A percentile compares a stretch with the other conserved stretches of the same genome.
Conservation (phyloP, 768 basidiomycete genomes). For the Dioszegia aurantiaca region DNA sequence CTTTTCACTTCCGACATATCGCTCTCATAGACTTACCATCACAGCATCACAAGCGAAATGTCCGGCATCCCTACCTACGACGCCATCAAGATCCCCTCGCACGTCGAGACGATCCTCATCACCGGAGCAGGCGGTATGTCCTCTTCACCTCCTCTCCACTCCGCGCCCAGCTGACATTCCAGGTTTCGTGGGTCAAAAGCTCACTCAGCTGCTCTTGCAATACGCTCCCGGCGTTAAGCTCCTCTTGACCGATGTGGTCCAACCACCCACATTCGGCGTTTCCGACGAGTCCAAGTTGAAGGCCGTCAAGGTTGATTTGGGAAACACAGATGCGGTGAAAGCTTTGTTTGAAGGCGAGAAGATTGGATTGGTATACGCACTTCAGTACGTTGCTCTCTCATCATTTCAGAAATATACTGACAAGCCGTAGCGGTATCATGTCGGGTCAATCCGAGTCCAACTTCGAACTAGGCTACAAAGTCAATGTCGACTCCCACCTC, state of each 20-base stretch:
- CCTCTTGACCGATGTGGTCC: slow-evolving; percentile 49
- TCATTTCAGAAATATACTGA: slow-evolving; percentile 6
- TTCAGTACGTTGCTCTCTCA: slow-evolving; percentile 31
- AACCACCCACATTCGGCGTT: slow-evolving; percentile 37
- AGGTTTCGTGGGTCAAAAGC: slow-evolving; percentile 51
- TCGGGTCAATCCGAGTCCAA: slow-evolving; percentile 63
- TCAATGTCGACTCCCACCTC: slow-evolving; percentile 52
- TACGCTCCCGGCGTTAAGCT: slow-evolving; percentile 40
- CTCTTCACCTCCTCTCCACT: neutral
- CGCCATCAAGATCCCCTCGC: slow-evolving; percentile 44
- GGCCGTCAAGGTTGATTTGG: slow-evolving; percentile 42
- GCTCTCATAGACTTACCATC: neutral
- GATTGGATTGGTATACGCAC: slow-evolving; percentile 36
- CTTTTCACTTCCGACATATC: too few relatives aligned
- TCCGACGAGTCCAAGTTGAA: slow-evolving; percentile 21
- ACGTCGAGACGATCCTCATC: slow-evolving; percentile 50
- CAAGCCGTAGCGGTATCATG: slow-evolving; percentile 58
- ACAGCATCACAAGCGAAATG: slow-evolving; percentile 14
- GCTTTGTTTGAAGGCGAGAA: slow-evolving; percentile 39
- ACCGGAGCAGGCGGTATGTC: slow-evolving; percentile 51
- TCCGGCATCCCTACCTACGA: slow-evolving; percentile 35
- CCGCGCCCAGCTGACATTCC: neutral
- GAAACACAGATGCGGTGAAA: slow-evolving; percentile 22
- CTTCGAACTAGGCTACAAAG: slow-evolving; percentile 58
- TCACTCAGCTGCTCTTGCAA: slow-evolving; percentile 44